phyloP scores from a whole-genome alignment of 257 asterid genomes.

The Ophiorrhiza pumila region DNA sequence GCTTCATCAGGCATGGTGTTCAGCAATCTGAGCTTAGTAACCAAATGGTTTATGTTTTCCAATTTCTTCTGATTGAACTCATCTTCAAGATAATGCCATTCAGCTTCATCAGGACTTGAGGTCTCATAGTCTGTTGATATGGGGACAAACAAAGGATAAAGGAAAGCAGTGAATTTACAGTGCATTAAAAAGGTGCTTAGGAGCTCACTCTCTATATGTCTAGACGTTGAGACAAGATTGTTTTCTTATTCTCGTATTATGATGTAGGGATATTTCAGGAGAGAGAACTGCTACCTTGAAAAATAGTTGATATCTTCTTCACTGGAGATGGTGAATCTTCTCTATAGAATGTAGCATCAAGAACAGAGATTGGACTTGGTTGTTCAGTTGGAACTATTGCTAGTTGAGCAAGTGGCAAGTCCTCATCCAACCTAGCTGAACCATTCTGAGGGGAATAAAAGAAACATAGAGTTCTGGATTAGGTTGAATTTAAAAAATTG shows the following conservation, averaged over 20 bases:
- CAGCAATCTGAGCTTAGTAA: slow-evolving; percentile 40
- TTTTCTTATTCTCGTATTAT: neutral
- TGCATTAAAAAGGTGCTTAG: neutral
- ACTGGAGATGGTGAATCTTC: slow-evolving; percentile 94
- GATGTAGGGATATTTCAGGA: slow-evolving; percentile 14
- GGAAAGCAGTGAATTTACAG: neutral
- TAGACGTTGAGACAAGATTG: neutral
- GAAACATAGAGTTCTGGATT: neutral
- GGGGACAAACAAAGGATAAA: slow-evolving; percentile 21
- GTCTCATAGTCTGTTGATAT: slow-evolving; percentile 38
- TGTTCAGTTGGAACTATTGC: slow-evolving; percentile 56
- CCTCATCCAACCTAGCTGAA: slow-evolving; percentile 39
- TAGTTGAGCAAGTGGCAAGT: slow-evolving; percentile 41
- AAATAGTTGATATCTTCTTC: slow-evolving; percentile 61
- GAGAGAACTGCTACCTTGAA: slow-evolving; percentile 60
- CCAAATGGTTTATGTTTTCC: slow-evolving; percentile 39
- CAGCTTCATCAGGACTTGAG: slow-evolving; percentile 48
- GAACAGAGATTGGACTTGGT: slow-evolving; percentile 96
- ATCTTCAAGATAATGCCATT: slow-evolving; percentile 41
- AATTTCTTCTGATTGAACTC: slow-evolving; percentile 37
- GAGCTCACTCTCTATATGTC: neutral
- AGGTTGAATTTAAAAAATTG: neutral
- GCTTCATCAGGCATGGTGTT: slow-evolving; percentile 33
- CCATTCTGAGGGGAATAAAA: slow-evolving; percentile 43
- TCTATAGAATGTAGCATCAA: slow-evolving; percentile 59